Base-by-base conservation (phyloP, 164 flowering plant species). In the Macadamia integrifolia region DNA sequence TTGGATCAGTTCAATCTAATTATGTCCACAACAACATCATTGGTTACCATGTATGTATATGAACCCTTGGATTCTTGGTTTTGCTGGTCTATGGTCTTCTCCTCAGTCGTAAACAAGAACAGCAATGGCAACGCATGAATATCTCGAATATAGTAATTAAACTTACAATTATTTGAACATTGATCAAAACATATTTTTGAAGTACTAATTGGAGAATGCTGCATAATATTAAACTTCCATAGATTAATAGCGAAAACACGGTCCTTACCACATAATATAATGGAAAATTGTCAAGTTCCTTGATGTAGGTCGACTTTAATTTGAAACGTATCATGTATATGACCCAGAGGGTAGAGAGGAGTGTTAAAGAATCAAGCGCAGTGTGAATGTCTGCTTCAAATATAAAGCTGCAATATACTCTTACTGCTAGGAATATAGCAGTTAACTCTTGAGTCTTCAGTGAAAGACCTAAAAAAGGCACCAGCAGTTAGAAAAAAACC, bases 381-480 rank as follows among this genome's bases (percentile, higher is more conserved):
- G 88, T 82, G 69, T 87, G 92, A 61, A 87, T 84, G 69, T 86
- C 86, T 64, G 64, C 72, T 66, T 87, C 89, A 81, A 87, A 68
- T 17, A 65, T n/a, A 30, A 75, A 60, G 57, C 92, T 85, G 67
- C 88, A 87, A 9, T 58, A 56, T 32, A 91, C 13, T 75, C 97
- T 86, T 55, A 71, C 86, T 9, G 77, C 87, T 68, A 88, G 71
- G 69, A 84, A 88, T 43, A 88, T 72, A 30, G 89, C 92, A 31
- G 98, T 93, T 53, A 88, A 84, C 77, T 86, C 92, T 75, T 93
- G 98, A n/a, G 84, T 74, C 84, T 82, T 91, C 66, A 89, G 70
- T 18, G 98, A 93, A 30, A 93, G 90, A 44, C 98, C 98, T 93
- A 68, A 56, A 72, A 13, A 30, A 46, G 56, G 52, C 43, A 61